phyloP scores from a whole-genome alignment of 73 alveolate species.

The Urostyla sp. region DNA sequence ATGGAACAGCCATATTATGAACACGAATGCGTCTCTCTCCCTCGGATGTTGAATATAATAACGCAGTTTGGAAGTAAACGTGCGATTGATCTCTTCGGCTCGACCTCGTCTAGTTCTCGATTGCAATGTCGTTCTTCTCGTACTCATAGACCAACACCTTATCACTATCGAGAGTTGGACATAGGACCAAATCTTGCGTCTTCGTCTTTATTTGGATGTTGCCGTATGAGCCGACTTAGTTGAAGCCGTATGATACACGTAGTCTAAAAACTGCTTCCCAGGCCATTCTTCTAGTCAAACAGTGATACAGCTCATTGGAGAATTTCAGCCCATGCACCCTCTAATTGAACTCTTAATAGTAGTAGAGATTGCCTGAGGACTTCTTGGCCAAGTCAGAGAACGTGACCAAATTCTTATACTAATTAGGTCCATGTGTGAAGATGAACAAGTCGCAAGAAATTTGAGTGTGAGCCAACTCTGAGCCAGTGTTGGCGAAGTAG shows the following conservation, averaged over 20 bases:
- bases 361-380: conserved; percentile 88
- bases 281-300: conserved; percentile 81
- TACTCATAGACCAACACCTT: conserved; percentile 66
- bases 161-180: conserved; percentile 61
- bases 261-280: conserved; percentile 95
- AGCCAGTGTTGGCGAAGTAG: conserved; percentile 63
- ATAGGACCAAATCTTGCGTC: conserved; percentile 59
- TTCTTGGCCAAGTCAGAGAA: conserved; percentile 84
- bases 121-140: conserved; percentile 73
- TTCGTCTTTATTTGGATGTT: conserved; percentile 64
- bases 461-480: conserved; percentile 85
- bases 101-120: conserved; percentile 65
- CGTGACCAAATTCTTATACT: conserved; percentile 80
- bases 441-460: conserved; percentile 88
- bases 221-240: conserved; percentile 63
- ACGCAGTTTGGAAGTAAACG: conserved; percentile 88
- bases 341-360: conserved; percentile 82
- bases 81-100: conserved; percentile 57
- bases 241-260: conserved; percentile 85
- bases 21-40: conserved; percentile 95
- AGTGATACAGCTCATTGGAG: conserved; percentile 83
- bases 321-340: conserved; percentile 70
- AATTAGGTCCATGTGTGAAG: conserved; percentile 64
- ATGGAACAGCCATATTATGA: conserved; percentile 89
- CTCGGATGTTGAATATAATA: conserved; percentile 89